phyloP scores from a whole-genome alignment of 2,329 filamentous ascomycete species.

The Hortaea werneckii region DNA sequence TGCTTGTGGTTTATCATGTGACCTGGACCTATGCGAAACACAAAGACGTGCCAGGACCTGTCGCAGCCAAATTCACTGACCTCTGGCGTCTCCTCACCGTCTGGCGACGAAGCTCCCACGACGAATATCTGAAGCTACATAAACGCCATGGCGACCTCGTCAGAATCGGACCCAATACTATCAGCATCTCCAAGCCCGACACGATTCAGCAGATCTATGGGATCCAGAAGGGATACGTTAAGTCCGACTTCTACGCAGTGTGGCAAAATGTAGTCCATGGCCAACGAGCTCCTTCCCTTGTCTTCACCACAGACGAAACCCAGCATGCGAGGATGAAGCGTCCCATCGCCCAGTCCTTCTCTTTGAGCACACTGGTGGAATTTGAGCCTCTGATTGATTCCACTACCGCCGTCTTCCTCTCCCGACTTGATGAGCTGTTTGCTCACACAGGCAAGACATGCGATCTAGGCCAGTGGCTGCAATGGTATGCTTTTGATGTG shows the following conservation, averaged over 20 bases:
- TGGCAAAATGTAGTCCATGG: slow-evolving; percentile 18
- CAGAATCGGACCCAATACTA: slow-evolving; percentile 63
- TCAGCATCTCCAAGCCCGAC: slow-evolving; percentile 59
- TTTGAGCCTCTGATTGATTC: slow-evolving; percentile 71
- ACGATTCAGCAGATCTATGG: slow-evolving; percentile 53
- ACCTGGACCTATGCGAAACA: slow-evolving; percentile 9
- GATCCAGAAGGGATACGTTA: slow-evolving; percentile 13
- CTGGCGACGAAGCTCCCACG: slow-evolving; percentile 52
- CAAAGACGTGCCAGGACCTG: slow-evolving; percentile 39
- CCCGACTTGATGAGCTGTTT: slow-evolving; percentile 22
- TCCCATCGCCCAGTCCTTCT: slow-evolving; percentile 14
- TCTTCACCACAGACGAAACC: slow-evolving; percentile 19
- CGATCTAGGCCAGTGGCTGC: slow-evolving; percentile 60
- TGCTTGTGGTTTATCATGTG: slow-evolving; percentile 5
- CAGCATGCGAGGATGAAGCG: slow-evolving; percentile 19
- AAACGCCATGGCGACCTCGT: slow-evolving; percentile 59
- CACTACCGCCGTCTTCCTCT: slow-evolving; percentile 54
- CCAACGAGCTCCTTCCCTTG: slow-evolving; percentile 13
- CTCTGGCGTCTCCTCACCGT: slow-evolving; percentile 31
- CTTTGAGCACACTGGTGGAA: slow-evolving; percentile 58
- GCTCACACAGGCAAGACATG: slow-evolving; percentile 35
- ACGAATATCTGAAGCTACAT: slow-evolving; percentile 48
- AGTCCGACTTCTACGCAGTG: slow-evolving; percentile 9
- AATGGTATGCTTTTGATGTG: slow-evolving; percentile 71
- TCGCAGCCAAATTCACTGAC: slow-evolving; percentile 45